phyloP scores from a whole-genome alignment of 345 rosid genomes.

The Noccaea bulbosa region DNA sequence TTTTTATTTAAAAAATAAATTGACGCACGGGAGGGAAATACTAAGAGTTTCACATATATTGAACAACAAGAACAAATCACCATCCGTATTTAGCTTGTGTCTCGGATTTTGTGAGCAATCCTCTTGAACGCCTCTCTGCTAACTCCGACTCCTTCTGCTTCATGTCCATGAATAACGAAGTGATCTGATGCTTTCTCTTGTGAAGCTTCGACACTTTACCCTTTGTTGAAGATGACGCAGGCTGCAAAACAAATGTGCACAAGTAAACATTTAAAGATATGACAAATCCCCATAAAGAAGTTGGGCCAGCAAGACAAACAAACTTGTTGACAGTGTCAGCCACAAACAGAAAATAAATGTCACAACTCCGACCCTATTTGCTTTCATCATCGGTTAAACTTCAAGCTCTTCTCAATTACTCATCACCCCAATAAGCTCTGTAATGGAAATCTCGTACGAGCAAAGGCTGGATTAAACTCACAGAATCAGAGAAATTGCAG shows the following conservation, averaged over 20 bases:
- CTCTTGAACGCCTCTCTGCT: conserved; percentile 80
- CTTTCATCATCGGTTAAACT: neutral
- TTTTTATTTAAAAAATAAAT: too few species aligned
- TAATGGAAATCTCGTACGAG: neutral
- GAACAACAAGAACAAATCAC: conserved; percentile 50
- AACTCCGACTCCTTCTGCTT: conserved; percentile 86
- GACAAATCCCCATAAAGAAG: neutral
- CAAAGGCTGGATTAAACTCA: neutral
- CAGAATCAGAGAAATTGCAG: neutral
- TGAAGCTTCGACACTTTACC: conserved; percentile 92
- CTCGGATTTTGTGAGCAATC: conserved; percentile 84
- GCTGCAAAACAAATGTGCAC: conserved; percentile 52
- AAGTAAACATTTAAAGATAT: neutral
- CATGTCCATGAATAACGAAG: conserved; percentile 76
- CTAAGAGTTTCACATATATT: neutral
- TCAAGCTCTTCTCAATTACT: neutral
- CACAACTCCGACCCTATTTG: neutral
- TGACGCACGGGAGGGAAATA: too few species aligned
- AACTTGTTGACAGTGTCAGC: conserved; percentile 17
- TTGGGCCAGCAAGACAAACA: conserved; percentile 11
- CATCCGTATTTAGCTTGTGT: conserved; percentile 94
- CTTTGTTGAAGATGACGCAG: conserved; percentile 60
- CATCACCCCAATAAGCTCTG: neutral
- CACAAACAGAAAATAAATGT: neutral
- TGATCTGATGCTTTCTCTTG: conserved; percentile 98